These are phyloP conservation scores for Croton setiger DNA, from an alignment of 441 rosid genomes.

Conservation along the genomic window DNA sequence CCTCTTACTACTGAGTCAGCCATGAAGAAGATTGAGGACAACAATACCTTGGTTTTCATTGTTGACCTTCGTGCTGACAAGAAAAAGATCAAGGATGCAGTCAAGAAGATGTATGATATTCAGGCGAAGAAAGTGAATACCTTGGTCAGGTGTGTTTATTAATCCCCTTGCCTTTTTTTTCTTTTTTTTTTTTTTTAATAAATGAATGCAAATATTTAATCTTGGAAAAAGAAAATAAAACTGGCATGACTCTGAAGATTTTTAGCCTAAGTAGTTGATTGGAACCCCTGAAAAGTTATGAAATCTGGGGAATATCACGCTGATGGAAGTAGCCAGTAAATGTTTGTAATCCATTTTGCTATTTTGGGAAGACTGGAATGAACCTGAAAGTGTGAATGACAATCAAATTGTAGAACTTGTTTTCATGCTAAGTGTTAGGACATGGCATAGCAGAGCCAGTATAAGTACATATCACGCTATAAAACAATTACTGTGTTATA, in stretches of 20 bases:
- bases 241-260: neutral
- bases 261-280: neutral
- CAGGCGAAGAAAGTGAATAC: constrained; percentile 96
- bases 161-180: neutral
- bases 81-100: constrained; percentile 90
- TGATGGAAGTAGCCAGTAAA: neutral
- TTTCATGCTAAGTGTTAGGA: neutral
- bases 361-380: neutral
- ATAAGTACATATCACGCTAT: neutral
- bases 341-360: neutral
- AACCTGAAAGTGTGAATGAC: neutral
- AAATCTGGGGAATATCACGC: neutral
- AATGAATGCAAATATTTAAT: neutral
- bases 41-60: constrained; percentile 91
- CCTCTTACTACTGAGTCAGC: constrained; percentile 89
- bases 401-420: neutral
- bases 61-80: constrained; percentile 93
- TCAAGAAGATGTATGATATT: constrained; percentile 93
- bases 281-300: neutral
- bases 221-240: neutral
- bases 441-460: neutral
- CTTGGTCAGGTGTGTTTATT: constrained; percentile 68
- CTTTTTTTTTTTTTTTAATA: neutral
- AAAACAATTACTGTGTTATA: neutral
- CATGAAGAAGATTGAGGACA: constrained; percentile 91